Base-by-base conservation (phyloP, 768 basidiomycete species). In the Lentinula raphanica region DNA sequence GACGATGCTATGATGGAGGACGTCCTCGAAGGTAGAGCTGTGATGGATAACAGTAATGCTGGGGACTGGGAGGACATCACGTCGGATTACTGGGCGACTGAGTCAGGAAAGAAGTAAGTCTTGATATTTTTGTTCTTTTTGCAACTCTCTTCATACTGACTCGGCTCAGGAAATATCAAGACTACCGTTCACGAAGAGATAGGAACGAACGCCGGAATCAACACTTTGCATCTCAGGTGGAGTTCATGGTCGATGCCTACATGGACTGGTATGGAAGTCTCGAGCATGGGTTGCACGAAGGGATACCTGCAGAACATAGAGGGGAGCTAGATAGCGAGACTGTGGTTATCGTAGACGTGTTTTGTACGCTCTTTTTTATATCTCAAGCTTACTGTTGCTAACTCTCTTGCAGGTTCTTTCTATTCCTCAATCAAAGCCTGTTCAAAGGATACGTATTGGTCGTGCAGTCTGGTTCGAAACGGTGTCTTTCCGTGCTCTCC, bases 401-500 rank as follows among this genome's bases (percentile, higher is more conserved):
- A 42, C 15, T 42, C 15, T 17, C 15, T 42, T n/a, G 8, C 17
- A 51, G 45, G 25, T 5, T 48, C 45, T 48, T 48, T 31, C 49
- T 51, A 51, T 29, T 15, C 35, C 13, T 1, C 17, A 13, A 29
- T 32, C 23, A 5, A 17, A 21, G 11, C 21, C 19, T 48, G n/a
- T n/a, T n/a, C 45, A 6, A 51, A 51, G 15, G 49, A 51, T 51
- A 1, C 31, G 5, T 51, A 31, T n/a, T 31, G 29, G 49, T 51
- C 62, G 0, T 53, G 54, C 17, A 53, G 63, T 6, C 46, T 60
- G 7, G 59, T 61, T 19, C 44, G 58, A 11, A 59, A 59, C 17
- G 63, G 63, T 3, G 23, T 55, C 7, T 35, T 64, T 13, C 64
- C 63, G 13, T 51, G 54, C 28, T 54, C 63, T 0, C 59, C 59